Evolutionary conservation across 495 filamentous ascomycete species (phyloP).

Genomic region (Neurospora sp.): DNA sequence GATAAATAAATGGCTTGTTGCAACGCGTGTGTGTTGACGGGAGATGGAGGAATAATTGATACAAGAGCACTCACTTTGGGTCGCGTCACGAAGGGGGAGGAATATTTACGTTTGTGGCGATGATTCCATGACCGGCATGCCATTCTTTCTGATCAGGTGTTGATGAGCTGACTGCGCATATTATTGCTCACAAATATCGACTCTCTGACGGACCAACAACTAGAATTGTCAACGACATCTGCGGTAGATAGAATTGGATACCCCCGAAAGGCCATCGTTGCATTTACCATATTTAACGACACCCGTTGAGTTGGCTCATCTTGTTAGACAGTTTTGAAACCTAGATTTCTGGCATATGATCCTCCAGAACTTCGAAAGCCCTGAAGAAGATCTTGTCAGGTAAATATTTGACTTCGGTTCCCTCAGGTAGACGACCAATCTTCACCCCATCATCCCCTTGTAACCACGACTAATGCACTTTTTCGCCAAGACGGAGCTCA

Average conservation of each 20-base stretch:
- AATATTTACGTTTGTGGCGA: neutral
- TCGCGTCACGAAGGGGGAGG: neutral
- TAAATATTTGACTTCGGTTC: neutral
- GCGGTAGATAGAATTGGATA: neutral
- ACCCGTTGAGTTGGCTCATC: neutral
- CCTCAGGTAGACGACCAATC: neutral
- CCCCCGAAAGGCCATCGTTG: neutral
- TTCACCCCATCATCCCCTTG: too few relatives aligned
- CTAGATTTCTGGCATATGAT: neutral
- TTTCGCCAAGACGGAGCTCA: neutral
- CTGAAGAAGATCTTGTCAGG: rapidly evolving
- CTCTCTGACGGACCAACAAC: neutral
- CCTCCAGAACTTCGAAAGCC: neutral
- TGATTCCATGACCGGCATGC: neutral
- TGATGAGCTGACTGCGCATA: neutral
- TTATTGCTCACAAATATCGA: neutral
- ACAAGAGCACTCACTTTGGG: neutral
- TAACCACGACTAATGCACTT: neutral
- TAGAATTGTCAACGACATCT: neutral
- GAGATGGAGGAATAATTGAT: neutral
- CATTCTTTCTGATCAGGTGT: neutral
- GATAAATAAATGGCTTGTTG: neutral
- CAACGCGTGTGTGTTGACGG: neutral
- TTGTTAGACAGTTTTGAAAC: neutral
- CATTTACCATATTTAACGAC: neutral